Evolutionary conservation across 108 stramenopile species (phyloP).

Genomic region (Tribonema minus): DNA sequence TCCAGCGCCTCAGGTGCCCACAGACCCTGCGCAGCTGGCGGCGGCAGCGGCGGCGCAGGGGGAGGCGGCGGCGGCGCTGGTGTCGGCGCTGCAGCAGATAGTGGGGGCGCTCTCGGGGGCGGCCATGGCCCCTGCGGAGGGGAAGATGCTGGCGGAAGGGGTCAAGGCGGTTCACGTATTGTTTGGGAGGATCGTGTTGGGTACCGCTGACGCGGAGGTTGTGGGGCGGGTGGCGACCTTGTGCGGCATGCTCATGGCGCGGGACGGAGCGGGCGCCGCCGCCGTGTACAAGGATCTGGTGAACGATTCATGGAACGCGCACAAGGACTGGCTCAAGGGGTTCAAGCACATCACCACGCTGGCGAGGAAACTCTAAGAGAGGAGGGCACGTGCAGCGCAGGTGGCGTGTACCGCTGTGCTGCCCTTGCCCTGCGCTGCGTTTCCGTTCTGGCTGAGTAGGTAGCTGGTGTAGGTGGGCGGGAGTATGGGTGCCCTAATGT

Average conservation of each 20-base stretch:
- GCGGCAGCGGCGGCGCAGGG: neutral
- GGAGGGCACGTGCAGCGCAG: no score
- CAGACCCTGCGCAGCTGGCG: neutral
- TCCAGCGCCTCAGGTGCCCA: neutral
- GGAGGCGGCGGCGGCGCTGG: slow-evolving; percentile 5
- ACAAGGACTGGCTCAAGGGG: slow-evolving; percentile 95
- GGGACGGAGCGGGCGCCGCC: slow-evolving; percentile 66
- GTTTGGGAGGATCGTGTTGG: neutral
- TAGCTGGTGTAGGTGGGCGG: no score
- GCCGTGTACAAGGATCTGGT: slow-evolving; percentile 69
- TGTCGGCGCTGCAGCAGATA: slow-evolving; percentile 9
- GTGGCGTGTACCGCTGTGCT: no score
- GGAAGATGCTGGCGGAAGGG: slow-evolving; percentile 22
- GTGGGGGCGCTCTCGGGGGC: slow-evolving; percentile 1
- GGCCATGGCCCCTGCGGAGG: slow-evolving; percentile 1
- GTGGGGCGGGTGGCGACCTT: neutral
- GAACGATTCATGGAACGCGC: slow-evolving; percentile 74
- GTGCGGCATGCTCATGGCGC: slow-evolving; percentile 32
- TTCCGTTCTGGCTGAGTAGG: no score
- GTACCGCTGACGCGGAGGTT: neutral
- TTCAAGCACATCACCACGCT: slow-evolving; percentile 81
- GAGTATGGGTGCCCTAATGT: no score
- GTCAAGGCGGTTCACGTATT: slow-evolving; percentile 11
- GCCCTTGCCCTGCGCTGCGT: no score
- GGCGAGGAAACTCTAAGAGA: no score